Evolutionary conservation across 257 asterid species (phyloP).

Genomic region (Solanum gracilifrons): DNA sequence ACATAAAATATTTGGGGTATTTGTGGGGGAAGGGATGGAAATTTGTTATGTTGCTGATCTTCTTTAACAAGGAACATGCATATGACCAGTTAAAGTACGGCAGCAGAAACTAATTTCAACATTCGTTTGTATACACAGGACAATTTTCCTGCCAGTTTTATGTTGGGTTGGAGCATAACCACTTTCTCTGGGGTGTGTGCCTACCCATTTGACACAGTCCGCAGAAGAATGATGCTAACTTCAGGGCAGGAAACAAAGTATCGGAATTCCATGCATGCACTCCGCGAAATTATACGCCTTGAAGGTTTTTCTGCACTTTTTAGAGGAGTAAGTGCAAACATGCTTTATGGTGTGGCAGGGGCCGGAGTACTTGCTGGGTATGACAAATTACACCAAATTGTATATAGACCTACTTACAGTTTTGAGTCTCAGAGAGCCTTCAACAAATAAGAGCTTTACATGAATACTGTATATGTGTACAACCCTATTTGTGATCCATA

Average conservation of each 20-base stretch:
- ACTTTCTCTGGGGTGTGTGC: constrained; percentile 86
- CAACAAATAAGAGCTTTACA: constrained; percentile 21
- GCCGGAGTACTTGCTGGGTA: constrained; percentile 99
- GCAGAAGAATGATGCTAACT: constrained; percentile 96
- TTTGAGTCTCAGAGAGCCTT: constrained; percentile 46
- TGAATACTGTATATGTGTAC: neutral
- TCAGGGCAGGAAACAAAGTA: constrained; percentile 81
- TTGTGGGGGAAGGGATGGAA: neutral
- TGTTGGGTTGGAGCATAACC: constrained; percentile 91
- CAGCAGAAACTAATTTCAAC: neutral
- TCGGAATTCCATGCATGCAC: constrained; percentile 51
- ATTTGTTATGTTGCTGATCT: neutral
- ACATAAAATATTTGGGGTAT: neutral
- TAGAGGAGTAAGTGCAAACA: constrained; percentile 84
- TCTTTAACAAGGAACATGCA: neutral
- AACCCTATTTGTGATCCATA: neutral
- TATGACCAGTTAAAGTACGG: neutral
- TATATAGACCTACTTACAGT: constrained; percentile 38
- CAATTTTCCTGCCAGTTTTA: constrained; percentile 78
- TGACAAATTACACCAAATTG: constrained; percentile 58
- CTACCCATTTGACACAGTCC: constrained; percentile 85
- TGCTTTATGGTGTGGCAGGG: constrained; percentile 87
- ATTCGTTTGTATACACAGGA: constrained; percentile 39
- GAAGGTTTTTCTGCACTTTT: constrained; percentile 67
- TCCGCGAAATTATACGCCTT: constrained; percentile 45